Base-by-base conservation (phyloP, 2,329 filamentous ascomycete species). In the Venturiaceae sp. region DNA sequence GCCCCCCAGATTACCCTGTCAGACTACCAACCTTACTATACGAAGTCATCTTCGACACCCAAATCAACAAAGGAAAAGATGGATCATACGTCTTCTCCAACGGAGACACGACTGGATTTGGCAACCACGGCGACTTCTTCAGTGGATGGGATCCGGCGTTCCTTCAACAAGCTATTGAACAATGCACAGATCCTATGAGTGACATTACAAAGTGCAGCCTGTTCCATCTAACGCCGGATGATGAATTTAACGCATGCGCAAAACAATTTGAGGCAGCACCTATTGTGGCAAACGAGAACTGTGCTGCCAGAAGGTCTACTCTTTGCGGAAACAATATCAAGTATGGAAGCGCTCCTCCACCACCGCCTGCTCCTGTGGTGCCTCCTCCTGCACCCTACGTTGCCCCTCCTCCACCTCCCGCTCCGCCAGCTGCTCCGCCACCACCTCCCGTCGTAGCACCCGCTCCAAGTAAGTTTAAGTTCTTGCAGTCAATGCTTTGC, bases 1-100 rank as follows among this genome's bases (percentile, higher is more conserved):
- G 91, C 72, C 90, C 91, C 0, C 68, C 81, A 1, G 84, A 78
- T 8, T 91, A 83, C 67, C 80, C 84, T 13, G 79, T 78, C 19
- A 85, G 88, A 59, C 71, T 94, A 26, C 84, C 87, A 2, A 86
- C 86, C 61, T 78, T 96, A 53, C 86, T 95, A 71, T 96, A 81
- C 69, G 90, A 96, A 76, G 90, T 86, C 34, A 95, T 95, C 70
- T 95, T 85, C 82, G 76, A 86, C 68, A 94, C 89, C 8, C 72
- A 81, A 54, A 77, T 77, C 1, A 95, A 88, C 71, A 74, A 73
- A 30, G 80, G 79, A 59, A 72, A 80, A 23, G 73, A 79, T 7
- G 90, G 90, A 56, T 72, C 83, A 63, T 96, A 95, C 66, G 78
- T 91, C 54, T 73, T 95, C 55, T 77, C 89, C 53, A 91, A 91